A percentile compares a stretch with the other conserved stretches of the same genome.
phyloP scores from a whole-genome alignment of 768 basidiomycete species.

The Coprinopsis marcescibilis region DNA sequence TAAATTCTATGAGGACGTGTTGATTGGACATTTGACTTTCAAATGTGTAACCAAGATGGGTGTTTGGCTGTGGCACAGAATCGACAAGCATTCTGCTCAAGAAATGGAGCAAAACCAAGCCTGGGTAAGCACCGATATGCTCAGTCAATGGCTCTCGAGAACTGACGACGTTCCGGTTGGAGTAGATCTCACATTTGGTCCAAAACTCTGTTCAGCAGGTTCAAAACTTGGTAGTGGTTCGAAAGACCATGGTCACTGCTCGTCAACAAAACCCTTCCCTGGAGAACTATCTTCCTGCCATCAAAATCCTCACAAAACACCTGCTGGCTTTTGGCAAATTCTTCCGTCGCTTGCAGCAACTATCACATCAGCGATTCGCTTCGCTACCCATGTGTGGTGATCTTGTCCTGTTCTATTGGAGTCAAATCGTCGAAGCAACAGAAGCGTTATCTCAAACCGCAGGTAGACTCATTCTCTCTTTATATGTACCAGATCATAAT shows the following conservation, averaged over 20 bases:
- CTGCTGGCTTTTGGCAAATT: slow-evolving; percentile 72
- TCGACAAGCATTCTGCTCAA: slow-evolving; percentile 37
- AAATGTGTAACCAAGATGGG: slow-evolving; percentile 70
- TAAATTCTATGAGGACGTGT: slow-evolving; percentile 34
- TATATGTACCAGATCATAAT: background rate
- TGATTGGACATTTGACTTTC: slow-evolving; percentile 61
- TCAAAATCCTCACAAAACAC: slow-evolving; percentile 62
- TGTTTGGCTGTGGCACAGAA: slow-evolving; percentile 63
- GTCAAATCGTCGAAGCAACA: slow-evolving; percentile 69
- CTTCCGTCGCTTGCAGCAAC: slow-evolving; percentile 69
- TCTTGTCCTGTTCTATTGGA: slow-evolving; percentile 77
- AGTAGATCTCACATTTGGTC: slow-evolving; percentile 61
- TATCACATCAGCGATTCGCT: slow-evolving; percentile 53
- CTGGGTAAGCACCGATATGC: slow-evolving; percentile 43
- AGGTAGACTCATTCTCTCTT: slow-evolving; percentile 32
- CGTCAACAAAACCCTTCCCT: slow-evolving; percentile 30
- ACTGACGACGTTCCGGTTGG: too few relatives aligned
- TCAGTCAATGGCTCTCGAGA: too few relatives aligned
- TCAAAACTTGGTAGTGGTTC: slow-evolving; percentile 48
- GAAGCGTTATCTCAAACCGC: slow-evolving; percentile 46
- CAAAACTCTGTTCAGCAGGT: slow-evolving; percentile 52
- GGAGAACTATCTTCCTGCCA: slow-evolving; percentile 35
- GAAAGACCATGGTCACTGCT: slow-evolving; percentile 46
- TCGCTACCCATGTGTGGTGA: slow-evolving; percentile 57
- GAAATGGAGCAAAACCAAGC: slow-evolving; percentile 38